phyloP scores from a whole-genome alignment of 345 rosid species.

The Dovyalis caffra region DNA sequence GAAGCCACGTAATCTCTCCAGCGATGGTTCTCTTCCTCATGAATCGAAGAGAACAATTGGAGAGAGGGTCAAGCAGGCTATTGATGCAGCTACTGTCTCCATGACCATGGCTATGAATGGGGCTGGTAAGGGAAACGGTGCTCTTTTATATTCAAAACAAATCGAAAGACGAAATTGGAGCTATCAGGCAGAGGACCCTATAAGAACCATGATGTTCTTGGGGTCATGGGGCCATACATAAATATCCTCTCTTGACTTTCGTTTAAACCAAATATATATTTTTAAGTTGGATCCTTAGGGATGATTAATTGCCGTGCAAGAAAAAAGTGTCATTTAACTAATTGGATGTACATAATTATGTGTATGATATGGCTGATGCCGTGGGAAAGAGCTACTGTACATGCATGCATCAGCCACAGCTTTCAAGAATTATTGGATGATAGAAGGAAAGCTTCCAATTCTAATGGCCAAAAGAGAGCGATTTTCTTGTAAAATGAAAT shows the following conservation, averaged over 20 bases:
- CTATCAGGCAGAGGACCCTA: constrained; percentile 43
- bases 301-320: too few species aligned
- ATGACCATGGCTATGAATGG: constrained; percentile 14
- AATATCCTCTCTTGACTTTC: neutral
- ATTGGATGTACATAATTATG: too few species aligned
- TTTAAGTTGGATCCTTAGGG: too few species aligned
- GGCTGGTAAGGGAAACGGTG: neutral
- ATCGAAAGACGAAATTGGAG: constrained; percentile 37
- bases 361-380: too few species aligned
- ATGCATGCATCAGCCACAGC: too few species aligned
- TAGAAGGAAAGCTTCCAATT: too few species aligned
- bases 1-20: constrained; percentile 40
- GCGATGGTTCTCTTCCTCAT: constrained; percentile 25
- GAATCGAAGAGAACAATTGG: constrained; percentile 38
- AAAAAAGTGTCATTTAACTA: too few species aligned
- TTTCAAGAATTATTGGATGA: too few species aligned
- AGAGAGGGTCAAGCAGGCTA: constrained; percentile 43
- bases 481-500: too few species aligned
- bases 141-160: constrained; percentile 14
- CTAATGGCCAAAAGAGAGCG: too few species aligned
- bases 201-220: constrained; percentile 61
- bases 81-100: constrained; percentile 23
- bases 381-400: too few species aligned
- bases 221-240: constrained; percentile 61
- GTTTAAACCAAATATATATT: too few species aligned